Conservation (phyloP, 306 rosid genomes). For the Biancaea sappan region DNA sequence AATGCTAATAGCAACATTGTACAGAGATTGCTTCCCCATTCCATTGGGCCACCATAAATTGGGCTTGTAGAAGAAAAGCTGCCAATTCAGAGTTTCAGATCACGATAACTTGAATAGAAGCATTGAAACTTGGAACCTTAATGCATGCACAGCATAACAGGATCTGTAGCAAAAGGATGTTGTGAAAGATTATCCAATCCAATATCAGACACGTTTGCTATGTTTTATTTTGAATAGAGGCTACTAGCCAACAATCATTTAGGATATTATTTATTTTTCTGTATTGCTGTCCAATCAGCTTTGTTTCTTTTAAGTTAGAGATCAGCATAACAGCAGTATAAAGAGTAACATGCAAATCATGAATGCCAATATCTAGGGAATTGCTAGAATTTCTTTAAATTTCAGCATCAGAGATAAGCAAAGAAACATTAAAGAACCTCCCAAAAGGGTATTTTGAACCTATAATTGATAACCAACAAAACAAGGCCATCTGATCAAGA, state of each 20-base stretch:
- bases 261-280: background rate
- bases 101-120: constrained; percentile 35
- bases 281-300: background rate
- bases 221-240: background rate
- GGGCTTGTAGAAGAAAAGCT: constrained; percentile 90
- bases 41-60: constrained; percentile 99
- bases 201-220: background rate
- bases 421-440: constrained; percentile 12
- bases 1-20: constrained; percentile 62
- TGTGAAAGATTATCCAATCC: constrained; percentile 32
- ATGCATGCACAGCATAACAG: constrained; percentile 23
- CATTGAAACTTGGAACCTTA: constrained; percentile 23
- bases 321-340: constrained; percentile 16
- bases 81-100: constrained; percentile 41
- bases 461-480: background rate
- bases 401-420: constrained; percentile 1
- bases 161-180: constrained; percentile 26
- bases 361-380: constrained; percentile 15
- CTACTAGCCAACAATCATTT: background rate
- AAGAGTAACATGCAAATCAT: constrained; percentile 17
- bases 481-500: constrained; percentile 10
- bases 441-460: constrained; percentile 12
- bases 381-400: constrained; percentile 12
- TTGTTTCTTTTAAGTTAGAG: constrained; percentile 12
- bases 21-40: constrained; percentile 92